A percentile compares a stretch with the other conserved stretches of the same genome.
Conservation (phyloP, 805 yeast species). For the Candida odintsovae region DNA sequence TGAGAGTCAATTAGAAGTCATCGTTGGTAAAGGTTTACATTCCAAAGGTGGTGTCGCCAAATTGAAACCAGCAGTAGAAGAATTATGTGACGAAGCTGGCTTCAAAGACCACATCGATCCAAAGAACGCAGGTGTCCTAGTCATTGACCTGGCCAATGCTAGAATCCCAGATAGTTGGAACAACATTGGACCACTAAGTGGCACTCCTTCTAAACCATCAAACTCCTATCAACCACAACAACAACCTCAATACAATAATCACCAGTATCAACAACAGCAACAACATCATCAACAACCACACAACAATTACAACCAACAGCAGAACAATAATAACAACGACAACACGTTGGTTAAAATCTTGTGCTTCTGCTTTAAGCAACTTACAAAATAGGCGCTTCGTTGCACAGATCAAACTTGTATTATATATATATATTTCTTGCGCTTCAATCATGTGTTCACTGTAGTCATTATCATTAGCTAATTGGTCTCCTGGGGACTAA, state of each 20-base stretch:
- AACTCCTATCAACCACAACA: constrained; percentile 28
- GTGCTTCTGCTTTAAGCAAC: constrained; percentile 30
- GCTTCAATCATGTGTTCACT: background rate
- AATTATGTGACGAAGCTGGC: constrained; percentile 61
- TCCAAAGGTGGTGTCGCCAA: constrained; percentile 79
- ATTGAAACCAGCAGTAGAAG: constrained; percentile 83
- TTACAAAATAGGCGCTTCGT: constrained; percentile 9
- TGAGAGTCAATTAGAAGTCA: constrained; percentile 65
- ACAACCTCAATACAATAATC: constrained; percentile 24
- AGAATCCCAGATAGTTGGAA: constrained; percentile 36
- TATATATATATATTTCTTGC: too few relatives aligned
- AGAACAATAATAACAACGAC: constrained; percentile 12
- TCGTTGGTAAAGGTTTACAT: constrained; percentile 92
- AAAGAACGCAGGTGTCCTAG: constrained; percentile 75
- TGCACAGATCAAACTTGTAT: background rate
- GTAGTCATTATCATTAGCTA: background rate
- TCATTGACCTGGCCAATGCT: constrained; percentile 55
- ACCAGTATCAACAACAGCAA: constrained; percentile 14
- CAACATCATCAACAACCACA: constrained; percentile 15
- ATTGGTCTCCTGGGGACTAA: background rate
- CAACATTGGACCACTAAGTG: constrained; percentile 7
- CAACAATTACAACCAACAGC: constrained; percentile 11
- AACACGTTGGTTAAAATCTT: constrained; percentile 24
- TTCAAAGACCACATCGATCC: constrained; percentile 58
- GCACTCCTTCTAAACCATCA: constrained; percentile 22